phyloP scores from a whole-genome alignment of 768 basidiomycete genomes.

The Galerina marginata region DNA sequence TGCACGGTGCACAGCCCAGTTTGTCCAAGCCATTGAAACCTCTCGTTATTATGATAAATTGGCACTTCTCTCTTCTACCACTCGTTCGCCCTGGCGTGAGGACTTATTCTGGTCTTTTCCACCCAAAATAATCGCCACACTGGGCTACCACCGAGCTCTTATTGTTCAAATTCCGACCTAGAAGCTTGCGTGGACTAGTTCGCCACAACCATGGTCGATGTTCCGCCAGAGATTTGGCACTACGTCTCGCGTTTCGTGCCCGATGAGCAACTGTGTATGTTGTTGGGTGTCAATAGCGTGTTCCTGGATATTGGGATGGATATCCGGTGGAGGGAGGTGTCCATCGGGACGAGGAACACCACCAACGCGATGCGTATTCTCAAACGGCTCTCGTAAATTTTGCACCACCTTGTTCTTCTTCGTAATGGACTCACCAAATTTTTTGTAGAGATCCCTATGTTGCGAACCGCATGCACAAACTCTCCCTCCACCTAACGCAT shows the following conservation, averaged over 20 bases:
- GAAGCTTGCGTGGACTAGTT: too few relatives aligned
- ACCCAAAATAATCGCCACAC: too few relatives aligned
- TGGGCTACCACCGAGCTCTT: too few relatives aligned
- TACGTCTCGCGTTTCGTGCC: constrained; percentile 34
- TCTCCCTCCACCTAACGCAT: constrained; percentile 20
- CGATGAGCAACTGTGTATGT: constrained; percentile 26
- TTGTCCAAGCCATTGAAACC: background rate
- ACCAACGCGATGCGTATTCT: constrained; percentile 12
- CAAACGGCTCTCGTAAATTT: constrained; percentile 2
- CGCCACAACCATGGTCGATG: constrained; percentile 10
- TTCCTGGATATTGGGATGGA: constrained; percentile 40
- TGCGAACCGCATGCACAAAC: constrained; percentile 28
- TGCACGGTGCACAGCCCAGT: too few relatives aligned
- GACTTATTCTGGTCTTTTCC: background rate
- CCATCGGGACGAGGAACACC: constrained; percentile 26
- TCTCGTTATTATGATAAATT: background rate
- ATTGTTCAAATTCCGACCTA: too few relatives aligned
- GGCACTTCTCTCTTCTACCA: background rate
- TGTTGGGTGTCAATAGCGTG: constrained; percentile 36
- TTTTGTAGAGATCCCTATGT: constrained; percentile 26
- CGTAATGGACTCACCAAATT: background rate
- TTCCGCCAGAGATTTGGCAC: constrained; percentile 42
- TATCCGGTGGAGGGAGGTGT: constrained; percentile 31
- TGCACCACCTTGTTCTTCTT: background rate
- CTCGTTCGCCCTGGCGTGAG: background rate